These are phyloP conservation scores for Nematocida ironsii DNA, from an alignment of 371 early-diverging fungal species.

Conservation along the genomic window DNA sequence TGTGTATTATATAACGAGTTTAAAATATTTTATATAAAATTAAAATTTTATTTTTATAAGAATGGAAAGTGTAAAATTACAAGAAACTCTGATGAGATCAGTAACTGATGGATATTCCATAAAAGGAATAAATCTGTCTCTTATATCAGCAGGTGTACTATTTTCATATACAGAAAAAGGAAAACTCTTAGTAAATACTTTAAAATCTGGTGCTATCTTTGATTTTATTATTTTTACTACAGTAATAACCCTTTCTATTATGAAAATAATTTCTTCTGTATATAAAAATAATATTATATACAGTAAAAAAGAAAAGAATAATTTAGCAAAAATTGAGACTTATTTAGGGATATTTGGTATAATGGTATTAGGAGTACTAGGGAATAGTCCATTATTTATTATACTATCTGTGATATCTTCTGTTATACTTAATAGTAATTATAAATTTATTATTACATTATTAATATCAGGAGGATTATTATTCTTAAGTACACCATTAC, in stretches of 20 bases:
- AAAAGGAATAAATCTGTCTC: constrained; percentile 8
- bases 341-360: not conserved
- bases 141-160: constrained; percentile 1
- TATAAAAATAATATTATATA: not conserved
- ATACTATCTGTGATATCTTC: not conserved
- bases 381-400: not conserved
- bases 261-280: not conserved
- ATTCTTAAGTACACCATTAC: no score
- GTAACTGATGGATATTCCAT: not conserved
- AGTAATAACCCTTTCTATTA: not conserved
- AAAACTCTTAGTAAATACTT: not conserved
- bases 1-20: no score
- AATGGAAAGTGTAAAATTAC: constrained; percentile 4
- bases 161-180: constrained; percentile 14
- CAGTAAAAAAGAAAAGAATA: not conserved
- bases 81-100: not conserved
- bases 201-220: not conserved
- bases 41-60: constrained; percentile 29
- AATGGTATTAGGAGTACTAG: not conserved
- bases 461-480: not conserved
- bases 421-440: not conserved
- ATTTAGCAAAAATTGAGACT: not conserved
- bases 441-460: not conserved
- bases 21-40: not conserved
- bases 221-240: not conserved